phyloP scores from a whole-genome alignment of 208 protist species.

The Leishmania tarentolae region DNA sequence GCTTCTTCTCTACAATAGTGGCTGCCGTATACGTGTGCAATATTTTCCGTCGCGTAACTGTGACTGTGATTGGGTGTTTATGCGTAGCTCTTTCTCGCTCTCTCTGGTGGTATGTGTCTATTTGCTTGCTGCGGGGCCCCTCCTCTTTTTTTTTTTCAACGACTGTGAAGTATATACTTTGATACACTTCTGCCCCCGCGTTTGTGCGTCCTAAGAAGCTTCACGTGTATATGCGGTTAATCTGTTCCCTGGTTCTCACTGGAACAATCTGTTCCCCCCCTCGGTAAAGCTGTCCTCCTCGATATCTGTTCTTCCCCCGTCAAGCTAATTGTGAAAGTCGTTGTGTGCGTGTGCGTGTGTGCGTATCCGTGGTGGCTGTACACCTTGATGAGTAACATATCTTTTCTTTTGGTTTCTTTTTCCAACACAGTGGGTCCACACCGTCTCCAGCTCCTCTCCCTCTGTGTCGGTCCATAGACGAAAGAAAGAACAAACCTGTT shows the following conservation, averaged over 20 bases:
- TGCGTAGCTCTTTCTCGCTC: background rate
- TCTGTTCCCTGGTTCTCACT: background rate
- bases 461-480: background rate
- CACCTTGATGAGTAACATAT: no score
- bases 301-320: background rate
- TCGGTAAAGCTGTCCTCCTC: background rate
- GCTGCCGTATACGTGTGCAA: background rate
- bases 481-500: background rate
- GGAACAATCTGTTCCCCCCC: background rate
- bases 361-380: background rate
- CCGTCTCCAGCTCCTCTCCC: background rate
- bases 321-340: background rate
- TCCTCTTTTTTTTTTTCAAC: background rate
- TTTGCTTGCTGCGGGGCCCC: background rate
- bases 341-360: background rate
- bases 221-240: background rate
- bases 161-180: background rate
- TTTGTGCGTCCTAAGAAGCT: no score
- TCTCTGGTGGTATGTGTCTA: background rate
- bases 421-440: background rate
- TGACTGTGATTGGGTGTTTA: background rate
- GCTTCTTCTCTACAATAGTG: slow-evolving; percentile 1
- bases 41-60: background rate
- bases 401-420: background rate
- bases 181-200: background rate